phyloP scores from a whole-genome alignment of 2,329 filamentous ascomycete genomes.

The Trichoderma brevicompactum region DNA sequence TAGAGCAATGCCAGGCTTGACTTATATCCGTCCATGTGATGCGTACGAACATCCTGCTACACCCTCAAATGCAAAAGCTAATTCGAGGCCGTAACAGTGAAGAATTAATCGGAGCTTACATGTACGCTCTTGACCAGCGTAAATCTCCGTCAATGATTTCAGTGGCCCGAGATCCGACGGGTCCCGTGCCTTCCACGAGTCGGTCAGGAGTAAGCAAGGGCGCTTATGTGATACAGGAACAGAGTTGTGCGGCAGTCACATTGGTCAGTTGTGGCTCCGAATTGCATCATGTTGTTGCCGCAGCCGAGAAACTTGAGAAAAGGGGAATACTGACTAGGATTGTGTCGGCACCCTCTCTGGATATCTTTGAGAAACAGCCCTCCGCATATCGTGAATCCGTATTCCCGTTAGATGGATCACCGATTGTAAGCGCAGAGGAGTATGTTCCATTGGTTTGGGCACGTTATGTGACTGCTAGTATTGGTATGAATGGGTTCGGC shows the following conservation, averaged over 20 bases:
- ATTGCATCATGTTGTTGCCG: constrained; percentile 47
- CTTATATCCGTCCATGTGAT: too few species aligned
- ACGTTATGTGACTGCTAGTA: not conserved
- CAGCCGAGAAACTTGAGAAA: constrained; percentile 42
- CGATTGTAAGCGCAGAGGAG: not conserved
- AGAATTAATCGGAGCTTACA: constrained; percentile 60
- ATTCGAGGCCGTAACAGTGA: too few species aligned
- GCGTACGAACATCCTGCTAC: too few species aligned
- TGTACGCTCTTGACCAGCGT: constrained; percentile 48
- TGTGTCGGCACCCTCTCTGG: constrained; percentile 46
- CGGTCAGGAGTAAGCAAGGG: constrained; percentile 49
- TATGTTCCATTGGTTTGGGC: not conserved
- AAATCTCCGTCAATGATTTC: constrained; percentile 54
- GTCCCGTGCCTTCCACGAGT: constrained; percentile 46
- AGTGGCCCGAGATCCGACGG: constrained; percentile 38
- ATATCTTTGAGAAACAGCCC: constrained; percentile 41
- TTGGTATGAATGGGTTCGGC: not conserved
- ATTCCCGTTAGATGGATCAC: not conserved
- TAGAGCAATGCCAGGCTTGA: too few species aligned
- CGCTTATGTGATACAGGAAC: constrained; percentile 52
- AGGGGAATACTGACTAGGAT: constrained; percentile 42
- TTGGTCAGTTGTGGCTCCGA: constrained; percentile 48
- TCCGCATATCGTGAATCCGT: not conserved
- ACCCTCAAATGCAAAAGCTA: too few species aligned
- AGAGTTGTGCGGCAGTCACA: constrained; percentile 49